Base-by-base conservation (phyloP, 2,329 filamentous ascomycete species). In the Phyllosticta paracitricarpa region DNA sequence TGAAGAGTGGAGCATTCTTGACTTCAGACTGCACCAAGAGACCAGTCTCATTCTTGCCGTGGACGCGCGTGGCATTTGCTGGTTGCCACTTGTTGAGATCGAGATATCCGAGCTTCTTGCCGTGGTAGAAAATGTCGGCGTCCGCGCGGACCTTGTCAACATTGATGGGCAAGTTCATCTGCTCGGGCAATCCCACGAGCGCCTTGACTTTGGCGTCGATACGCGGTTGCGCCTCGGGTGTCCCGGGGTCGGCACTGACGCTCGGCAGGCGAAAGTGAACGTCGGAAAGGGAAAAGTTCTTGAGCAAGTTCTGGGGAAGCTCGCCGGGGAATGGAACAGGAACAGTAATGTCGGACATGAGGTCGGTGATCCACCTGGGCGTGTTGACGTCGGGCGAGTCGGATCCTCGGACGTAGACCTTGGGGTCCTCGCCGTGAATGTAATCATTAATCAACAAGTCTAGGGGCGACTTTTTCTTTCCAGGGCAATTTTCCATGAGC, bases 181-280 rank as follows among this genome's bases (percentile, higher is more conserved):
- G 89, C 53, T 89, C 82, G 0, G 94, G 94, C 35, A 97, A 73
- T 10, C 80, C 84, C 26, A 95, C 87, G 19, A 92, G 79, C 10
- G 92, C 92, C 63, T 89, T 80, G 54, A 97, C 88, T 22, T 87
- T 86, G 2, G 92, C 92, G 30, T 91, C 96, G 17, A 99, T 86
- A 60, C 83, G 86, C 9, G 92, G 91, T 60, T 88, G 84, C 3
- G 88, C 81, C 57, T 87, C 84, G 0, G 90, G 89, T 10, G 86
- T 84, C 62, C 82, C 84, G 0, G 89, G 89, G 19, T 91, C 85
- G 2, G 91, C 89, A 68, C 87, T 83, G 0, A 89, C 88, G 68
- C 91, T 85, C 0, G 94, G 94, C 54, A 99, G 77, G 56, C 84
- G 84, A 72, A 99, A 96, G 68, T 95, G 85, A 51, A 95, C 90